A percentile compares a stretch with the other conserved stretches of the same genome.
phyloP scores from a whole-genome alignment of 805 yeast genomes.

The Zygoascus tannicola region DNA sequence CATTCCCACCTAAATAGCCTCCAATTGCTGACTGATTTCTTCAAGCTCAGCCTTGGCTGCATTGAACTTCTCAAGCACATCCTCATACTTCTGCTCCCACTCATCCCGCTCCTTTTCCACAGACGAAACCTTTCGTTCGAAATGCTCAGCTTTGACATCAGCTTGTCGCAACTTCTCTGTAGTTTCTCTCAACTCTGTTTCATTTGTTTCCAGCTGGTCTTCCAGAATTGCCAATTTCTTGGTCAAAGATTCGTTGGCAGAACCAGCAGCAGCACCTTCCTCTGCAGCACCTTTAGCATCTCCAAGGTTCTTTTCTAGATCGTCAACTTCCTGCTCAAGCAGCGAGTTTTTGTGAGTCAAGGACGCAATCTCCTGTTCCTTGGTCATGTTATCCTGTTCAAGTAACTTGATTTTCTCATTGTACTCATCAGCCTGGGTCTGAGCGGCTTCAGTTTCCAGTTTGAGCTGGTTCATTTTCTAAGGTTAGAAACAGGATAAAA shows the following conservation, averaged over 20 bases:
- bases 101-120: constrained; percentile 88
- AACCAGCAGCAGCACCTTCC: constrained; percentile 78
- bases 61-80: constrained; percentile 68
- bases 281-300: constrained; percentile 82
- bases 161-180: constrained; percentile 90
- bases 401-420: constrained; percentile 71
- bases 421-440: constrained; percentile 89
- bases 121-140: constrained; percentile 87
- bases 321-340: constrained; percentile 70
- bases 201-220: constrained; percentile 85
- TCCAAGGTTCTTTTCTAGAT: constrained; percentile 60
- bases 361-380: constrained; percentile 91
- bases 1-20: constrained; percentile 44
- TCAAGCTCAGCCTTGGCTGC: constrained; percentile 89
- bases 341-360: constrained; percentile 85
- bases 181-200: constrained; percentile 83
- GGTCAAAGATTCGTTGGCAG: constrained; percentile 82
- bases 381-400: constrained; percentile 85
- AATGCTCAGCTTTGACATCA: constrained; percentile 91
- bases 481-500: neutral
- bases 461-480: constrained; percentile 84
- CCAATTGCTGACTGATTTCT: constrained; percentile 93
- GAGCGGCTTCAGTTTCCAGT: constrained; percentile 94
- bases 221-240: constrained; percentile 84
- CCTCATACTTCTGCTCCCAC: constrained; percentile 86